Evolutionary conservation across 140 eudicot genomes (phyloP).

Genomic region (Ambrosia hybrid): DNA sequence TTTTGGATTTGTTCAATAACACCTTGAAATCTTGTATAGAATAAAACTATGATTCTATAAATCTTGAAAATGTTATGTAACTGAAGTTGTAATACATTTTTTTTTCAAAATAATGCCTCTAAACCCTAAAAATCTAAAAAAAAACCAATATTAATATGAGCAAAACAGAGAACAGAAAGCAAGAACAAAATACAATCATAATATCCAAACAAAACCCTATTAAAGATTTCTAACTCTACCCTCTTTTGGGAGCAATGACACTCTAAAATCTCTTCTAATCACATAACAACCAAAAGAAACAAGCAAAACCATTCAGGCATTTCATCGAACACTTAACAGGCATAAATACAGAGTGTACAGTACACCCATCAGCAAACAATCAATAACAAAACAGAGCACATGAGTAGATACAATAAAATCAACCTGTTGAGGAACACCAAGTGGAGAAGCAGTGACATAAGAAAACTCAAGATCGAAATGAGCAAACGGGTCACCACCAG

Average conservation of each 20-base stretch:
- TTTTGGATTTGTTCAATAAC: background rate
- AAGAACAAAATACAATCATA: too few relatives aligned
- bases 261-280: background rate
- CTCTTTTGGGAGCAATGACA: background rate
- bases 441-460: constrained; percentile 87
- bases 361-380: background rate
- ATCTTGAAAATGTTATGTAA: constrained; percentile 2
- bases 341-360: background rate
- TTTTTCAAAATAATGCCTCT: constrained; percentile 5
- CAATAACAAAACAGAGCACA: constrained; percentile 10
- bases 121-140: background rate
- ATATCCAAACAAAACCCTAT: background rate
- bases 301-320: constrained; percentile 4
- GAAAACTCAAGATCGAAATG: constrained; percentile 49
- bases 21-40: background rate
- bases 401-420: background rate
- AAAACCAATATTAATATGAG: too few relatives aligned
- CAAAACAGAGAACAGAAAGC: background rate
- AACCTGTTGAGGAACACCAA: constrained; percentile 94
- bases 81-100: constrained; percentile 5
- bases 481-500: constrained; percentile 60
- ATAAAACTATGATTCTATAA: too few relatives aligned
- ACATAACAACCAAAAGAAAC: constrained; percentile 1
- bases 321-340: constrained; percentile 16
- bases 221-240: background rate